phyloP scores from a whole-genome alignment of 768 basidiomycete species.

The Tylopilus sp. region DNA sequence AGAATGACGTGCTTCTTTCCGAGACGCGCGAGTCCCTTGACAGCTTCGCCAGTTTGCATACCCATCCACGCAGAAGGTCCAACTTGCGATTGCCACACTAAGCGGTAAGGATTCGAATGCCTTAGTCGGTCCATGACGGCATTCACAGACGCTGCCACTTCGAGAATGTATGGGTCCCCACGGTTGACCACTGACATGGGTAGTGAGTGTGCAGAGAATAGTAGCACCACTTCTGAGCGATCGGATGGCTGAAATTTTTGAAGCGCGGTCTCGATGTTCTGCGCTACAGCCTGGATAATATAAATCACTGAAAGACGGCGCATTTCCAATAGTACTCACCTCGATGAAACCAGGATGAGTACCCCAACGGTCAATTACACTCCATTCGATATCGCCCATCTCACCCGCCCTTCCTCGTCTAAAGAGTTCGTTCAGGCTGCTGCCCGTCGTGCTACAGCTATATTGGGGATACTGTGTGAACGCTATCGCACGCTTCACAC shows the following conservation, averaged over 20 bases:
- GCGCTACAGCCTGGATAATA: slow-evolving; percentile 72
- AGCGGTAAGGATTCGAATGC: slow-evolving; percentile 80
- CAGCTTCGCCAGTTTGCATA: slow-evolving; percentile 87
- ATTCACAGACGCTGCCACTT: slow-evolving; percentile 91
- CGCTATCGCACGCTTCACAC: slow-evolving; percentile 88
- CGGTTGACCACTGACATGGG: slow-evolving; percentile 99
- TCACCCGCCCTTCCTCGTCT: slow-evolving; percentile 60
- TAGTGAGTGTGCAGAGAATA: slow-evolving; percentile 97
- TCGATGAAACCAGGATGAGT: slow-evolving; percentile 93
- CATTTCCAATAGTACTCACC: slow-evolving; percentile 44
- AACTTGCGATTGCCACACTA: slow-evolving; percentile 98
- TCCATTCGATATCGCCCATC: slow-evolving; percentile 80
- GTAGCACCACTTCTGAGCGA: slow-evolving; percentile 73
- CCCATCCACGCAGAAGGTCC: slow-evolving; percentile 99
- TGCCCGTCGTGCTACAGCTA: slow-evolving; percentile 96
- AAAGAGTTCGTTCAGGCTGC: slow-evolving; percentile 92
- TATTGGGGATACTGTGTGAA: slow-evolving; percentile 99
- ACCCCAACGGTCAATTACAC: slow-evolving; percentile 97
- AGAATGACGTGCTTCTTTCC: slow-evolving; percentile 76
- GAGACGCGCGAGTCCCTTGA: slow-evolving; percentile 80
- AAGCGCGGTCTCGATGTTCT: slow-evolving; percentile 81
- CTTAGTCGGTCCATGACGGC: slow-evolving; percentile 89
- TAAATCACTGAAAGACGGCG: neutral
- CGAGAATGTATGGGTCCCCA: slow-evolving; percentile 94
- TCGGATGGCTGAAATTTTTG: slow-evolving; percentile 68